phyloP scores from a whole-genome alignment of 192 early-diverging fungal species.

The Coemansia aciculifera region DNA sequence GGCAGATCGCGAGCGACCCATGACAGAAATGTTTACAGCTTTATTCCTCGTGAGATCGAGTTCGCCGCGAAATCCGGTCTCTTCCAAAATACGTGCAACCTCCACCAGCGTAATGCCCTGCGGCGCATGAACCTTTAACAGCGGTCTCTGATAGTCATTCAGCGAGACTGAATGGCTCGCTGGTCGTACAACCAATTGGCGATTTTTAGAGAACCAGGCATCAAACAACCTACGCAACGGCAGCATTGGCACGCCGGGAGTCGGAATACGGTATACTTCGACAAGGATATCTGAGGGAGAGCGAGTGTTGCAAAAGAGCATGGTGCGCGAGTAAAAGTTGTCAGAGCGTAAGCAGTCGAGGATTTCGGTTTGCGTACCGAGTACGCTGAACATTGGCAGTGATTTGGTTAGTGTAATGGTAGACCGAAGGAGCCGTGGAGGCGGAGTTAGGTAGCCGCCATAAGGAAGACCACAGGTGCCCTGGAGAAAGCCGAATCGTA shows the following conservation, averaged over 20 bases:
- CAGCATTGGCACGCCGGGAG: slow-evolving; percentile 5
- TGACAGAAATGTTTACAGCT: slow-evolving; percentile 39
- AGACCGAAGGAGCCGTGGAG: slow-evolving; percentile 2
- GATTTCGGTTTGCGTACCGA: slow-evolving; percentile 35
- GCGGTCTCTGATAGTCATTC: slow-evolving; percentile 5
- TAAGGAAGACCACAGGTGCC: slow-evolving; percentile 32
- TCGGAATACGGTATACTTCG: slow-evolving; percentile 10
- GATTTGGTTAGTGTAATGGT: slow-evolving; percentile 25
- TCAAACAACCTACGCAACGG: slow-evolving; percentile 15
- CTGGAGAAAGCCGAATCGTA: slow-evolving; percentile 37
- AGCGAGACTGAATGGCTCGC: not conserved
- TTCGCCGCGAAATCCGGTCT: not conserved
- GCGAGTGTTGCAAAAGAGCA: slow-evolving; percentile 27
- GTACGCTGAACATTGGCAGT: slow-evolving; percentile 25
- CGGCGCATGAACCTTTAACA: slow-evolving; percentile 29
- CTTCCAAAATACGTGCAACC: slow-evolving; percentile 29
- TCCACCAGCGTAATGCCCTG: slow-evolving; percentile 42
- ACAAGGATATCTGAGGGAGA: slow-evolving; percentile 14
- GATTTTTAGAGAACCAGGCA: slow-evolving; percentile 16
- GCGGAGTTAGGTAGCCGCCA: slow-evolving; percentile 31
- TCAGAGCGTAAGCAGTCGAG: slow-evolving; percentile 19
- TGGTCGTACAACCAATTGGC: slow-evolving; percentile 36
- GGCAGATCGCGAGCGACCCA: slow-evolving; percentile 36
- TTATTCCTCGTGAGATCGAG: slow-evolving; percentile 42
- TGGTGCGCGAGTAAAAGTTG: slow-evolving; percentile 11